Conservation (phyloP, 768 basidiomycete genomes). For the Candolleomyces eurysporus region DNA sequence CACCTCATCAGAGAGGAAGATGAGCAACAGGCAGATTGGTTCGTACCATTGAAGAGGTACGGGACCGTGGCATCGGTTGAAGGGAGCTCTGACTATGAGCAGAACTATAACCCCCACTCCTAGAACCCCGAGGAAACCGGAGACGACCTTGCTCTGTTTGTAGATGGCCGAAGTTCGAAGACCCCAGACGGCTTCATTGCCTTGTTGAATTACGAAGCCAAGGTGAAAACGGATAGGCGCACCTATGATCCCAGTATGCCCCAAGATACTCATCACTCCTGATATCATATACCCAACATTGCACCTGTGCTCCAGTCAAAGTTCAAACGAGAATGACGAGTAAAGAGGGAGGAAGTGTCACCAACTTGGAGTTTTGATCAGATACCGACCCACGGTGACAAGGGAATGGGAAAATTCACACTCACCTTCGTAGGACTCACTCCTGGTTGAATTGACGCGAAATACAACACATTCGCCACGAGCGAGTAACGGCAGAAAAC, state of each 20-base stretch:
- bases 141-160: not conserved
- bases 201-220: not conserved
- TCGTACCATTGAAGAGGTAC: not conserved
- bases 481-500: too few species aligned
- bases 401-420: too few species aligned
- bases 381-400: too few species aligned
- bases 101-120: not conserved
- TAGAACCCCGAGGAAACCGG: not conserved
- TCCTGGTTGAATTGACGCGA: too few species aligned
- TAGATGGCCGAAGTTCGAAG: slow-evolving; percentile 6
- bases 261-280: slow-evolving; percentile 7
- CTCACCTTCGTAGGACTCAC: too few species aligned
- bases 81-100: not conserved
- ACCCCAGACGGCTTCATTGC: slow-evolving; percentile 4
- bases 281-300: not conserved
- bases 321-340: too few species aligned
- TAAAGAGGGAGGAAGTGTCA: too few species aligned
- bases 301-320: too few species aligned
- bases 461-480: too few species aligned
- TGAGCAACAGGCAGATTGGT: too few species aligned
- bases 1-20: too few species aligned
- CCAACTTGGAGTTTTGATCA: too few species aligned
- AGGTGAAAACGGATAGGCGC: not conserved
- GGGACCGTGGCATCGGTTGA: not conserved
- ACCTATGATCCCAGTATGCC: slow-evolving; percentile 5